Base-by-base conservation (phyloP, 1,284 basidiomycete species). In the Xerocomus nothofagi region DNA sequence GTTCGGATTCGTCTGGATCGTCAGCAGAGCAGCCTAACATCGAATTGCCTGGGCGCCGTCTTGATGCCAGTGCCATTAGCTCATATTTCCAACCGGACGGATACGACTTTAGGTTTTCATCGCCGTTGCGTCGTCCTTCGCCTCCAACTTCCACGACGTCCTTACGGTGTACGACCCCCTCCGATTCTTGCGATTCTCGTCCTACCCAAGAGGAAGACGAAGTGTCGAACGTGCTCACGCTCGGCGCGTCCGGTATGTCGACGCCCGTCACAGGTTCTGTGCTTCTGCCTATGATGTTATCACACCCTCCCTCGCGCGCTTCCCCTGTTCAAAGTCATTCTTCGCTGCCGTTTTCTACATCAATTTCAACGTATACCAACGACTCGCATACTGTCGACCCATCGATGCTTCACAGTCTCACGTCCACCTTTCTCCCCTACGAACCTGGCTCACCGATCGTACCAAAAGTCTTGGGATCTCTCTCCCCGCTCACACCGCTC, bases 401-500 rank as follows among this genome's bases (percentile, higher is more conserved):
- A 10, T 51, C 53, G 6, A 18, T 57, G 36, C 26, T 59, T 8
- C 49, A 57, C 3, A 31, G 32, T 29, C 31, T 32, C 3, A 37
- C 32, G 3, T 20, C 31, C 5, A 38, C 29, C 7, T 20, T 26
- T 14, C 12, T 7, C 33, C 23, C 44, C 1, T 11, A 11, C 11
- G 41, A 10, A 21, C n/a, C 12, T 8, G 14, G 10, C 30, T 27
- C 8, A 4, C 17, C 1, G n/a, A 20, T 5, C 31, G 36, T 37
- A 6, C 26, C 12, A 2, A 38, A 2, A 1, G 2, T 5, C 2
- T 21, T 3, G 10, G n/a, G 15, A 1, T 49, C 63, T 0, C 37
- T 65, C 14, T 66, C 65, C 4, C 29, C 57, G 24, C 49, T 68
- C 14, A 60, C 56, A 1, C 51, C 64, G 6, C 23, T 67, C 6